A percentile compares a stretch with the other conserved stretches of the same genome.
Evolutionary conservation across 176 grass and related monocot species (phyloP).

Genomic region (Poa annua): DNA sequence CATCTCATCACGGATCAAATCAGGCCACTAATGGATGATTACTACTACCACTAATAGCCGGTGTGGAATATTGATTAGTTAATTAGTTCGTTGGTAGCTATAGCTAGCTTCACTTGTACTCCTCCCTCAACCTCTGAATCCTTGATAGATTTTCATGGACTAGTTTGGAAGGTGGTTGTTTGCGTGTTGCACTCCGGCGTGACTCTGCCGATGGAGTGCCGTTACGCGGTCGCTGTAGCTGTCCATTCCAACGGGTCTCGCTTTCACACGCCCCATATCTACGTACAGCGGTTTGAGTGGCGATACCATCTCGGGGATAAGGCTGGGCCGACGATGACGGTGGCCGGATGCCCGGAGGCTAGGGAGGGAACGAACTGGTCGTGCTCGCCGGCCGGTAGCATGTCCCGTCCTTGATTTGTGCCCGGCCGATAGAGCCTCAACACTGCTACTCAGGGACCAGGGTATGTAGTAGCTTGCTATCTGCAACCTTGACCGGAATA

Average conservation of each 20-base stretch:
- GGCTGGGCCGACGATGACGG: constrained; percentile 12
- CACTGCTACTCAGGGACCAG: not conserved
- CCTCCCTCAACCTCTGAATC: not conserved
- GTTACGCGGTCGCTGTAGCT: constrained; percentile 12
- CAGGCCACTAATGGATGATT: not conserved
- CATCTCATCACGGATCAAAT: not conserved
- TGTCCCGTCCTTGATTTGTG: not conserved
- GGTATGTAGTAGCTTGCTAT: not conserved
- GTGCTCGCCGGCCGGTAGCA: constrained; percentile 12
- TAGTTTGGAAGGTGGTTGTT: not conserved
- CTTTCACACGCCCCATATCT: not conserved
- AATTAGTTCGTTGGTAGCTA: not conserved
- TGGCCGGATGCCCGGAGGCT: not conserved
- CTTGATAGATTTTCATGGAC: not conserved
- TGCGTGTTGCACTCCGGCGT: not conserved
- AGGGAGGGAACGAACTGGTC: not conserved
- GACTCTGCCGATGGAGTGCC: not conserved
- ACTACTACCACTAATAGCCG: not conserved
- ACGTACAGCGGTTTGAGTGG: not conserved
- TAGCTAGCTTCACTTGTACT: not conserved
- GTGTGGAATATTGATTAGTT: not conserved
- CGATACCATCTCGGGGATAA: not conserved
- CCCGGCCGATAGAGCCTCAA: not conserved
- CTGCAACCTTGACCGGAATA: not conserved
- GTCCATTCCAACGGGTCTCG: not conserved